Base-by-base conservation (phyloP, 169 alveolate species). In the Cryptosporidium meleagridis region DNA sequence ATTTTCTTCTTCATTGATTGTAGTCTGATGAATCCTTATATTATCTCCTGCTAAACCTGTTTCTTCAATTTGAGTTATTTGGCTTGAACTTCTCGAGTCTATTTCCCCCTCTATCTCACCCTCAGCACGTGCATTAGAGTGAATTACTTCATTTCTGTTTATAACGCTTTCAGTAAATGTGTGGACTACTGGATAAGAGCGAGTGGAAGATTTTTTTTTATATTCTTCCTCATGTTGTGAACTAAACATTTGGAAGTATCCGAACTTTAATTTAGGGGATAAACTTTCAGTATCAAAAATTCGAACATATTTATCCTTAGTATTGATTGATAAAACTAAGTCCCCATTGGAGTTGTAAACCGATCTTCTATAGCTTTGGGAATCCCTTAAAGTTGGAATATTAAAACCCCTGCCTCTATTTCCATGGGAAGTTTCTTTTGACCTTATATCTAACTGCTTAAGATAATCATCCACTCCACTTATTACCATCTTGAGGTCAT, bases 391-490 rank as follows among this genome's bases (percentile, higher is more conserved):
- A 37, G 55, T 10, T 3, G 86, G 86, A 37, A 73, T 73, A 35
- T n/a, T 23, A 26, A 73, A 73, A 16, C 51, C 12, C 1, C 44
- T 18, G 21, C 55, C 4, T 14, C 72, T 39, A 29, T 26, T 4
- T 2, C 37, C 71, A 14, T 53, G 31, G 33, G 0, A 10, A n/a
- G 12, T 67, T 21, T 39, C 52, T n/a, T 67, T 37, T 8, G 3
- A 55, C 80, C 91, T 85, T n/a, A 85, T 21, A 33, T 85, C 91
- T 21, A 85, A 31, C 39, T 85, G 85, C n/a, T 61, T 29, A n/a
- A 85, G n/a, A 23, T 51, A 65, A 18, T 69, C 55, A 51, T 85
- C 91, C 5, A 85, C 58, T 10, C 91, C 91, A 45, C 87, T 71
- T 33, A 72, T 48, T 6, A 85, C 59, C 35, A 85, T 33, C 59